phyloP scores from a whole-genome alignment of 768 basidiomycete species.

The Coprinopsis marcescibilis region DNA sequence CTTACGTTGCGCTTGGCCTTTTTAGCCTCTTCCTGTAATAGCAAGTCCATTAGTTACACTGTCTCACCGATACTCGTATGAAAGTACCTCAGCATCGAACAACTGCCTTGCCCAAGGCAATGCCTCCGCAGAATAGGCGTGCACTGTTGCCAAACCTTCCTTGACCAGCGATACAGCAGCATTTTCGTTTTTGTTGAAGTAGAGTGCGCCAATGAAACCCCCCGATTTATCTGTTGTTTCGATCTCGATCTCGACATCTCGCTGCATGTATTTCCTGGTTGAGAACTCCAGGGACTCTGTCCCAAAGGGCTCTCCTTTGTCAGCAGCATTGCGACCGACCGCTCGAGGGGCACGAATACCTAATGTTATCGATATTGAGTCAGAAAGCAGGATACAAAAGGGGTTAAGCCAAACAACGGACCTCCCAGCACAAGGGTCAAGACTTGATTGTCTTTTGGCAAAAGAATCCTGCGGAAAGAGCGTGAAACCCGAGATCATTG shows the following conservation, averaged over 20 bases:
- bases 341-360: constrained; percentile 90
- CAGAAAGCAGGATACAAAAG: background rate
- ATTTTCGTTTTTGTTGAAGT: constrained; percentile 81
- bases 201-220: constrained; percentile 89
- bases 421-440: constrained; percentile 89
- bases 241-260: constrained; percentile 91
- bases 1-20: constrained; percentile 68
- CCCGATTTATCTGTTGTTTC: constrained; percentile 90
- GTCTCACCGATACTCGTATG: constrained; percentile 5
- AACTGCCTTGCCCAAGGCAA: constrained; percentile 77
- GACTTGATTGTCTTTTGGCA: constrained; percentile 90
- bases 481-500: background rate
- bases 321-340: constrained; percentile 68
- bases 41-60: background rate
- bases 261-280: constrained; percentile 79
- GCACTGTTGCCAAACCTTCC: constrained; percentile 86
- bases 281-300: constrained; percentile 77
- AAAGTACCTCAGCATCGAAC: constrained; percentile 71
- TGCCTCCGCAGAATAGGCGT: constrained; percentile 80
- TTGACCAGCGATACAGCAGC: constrained; percentile 75
- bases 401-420: constrained; percentile 22
- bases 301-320: constrained; percentile 89
- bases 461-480: constrained; percentile 49
- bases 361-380: constrained; percentile 24
- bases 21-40: constrained; percentile 71